These are phyloP conservation scores for Suillus sp. DNA, from an alignment of 768 basidiomycete genomes.

Conservation along the genomic window DNA sequence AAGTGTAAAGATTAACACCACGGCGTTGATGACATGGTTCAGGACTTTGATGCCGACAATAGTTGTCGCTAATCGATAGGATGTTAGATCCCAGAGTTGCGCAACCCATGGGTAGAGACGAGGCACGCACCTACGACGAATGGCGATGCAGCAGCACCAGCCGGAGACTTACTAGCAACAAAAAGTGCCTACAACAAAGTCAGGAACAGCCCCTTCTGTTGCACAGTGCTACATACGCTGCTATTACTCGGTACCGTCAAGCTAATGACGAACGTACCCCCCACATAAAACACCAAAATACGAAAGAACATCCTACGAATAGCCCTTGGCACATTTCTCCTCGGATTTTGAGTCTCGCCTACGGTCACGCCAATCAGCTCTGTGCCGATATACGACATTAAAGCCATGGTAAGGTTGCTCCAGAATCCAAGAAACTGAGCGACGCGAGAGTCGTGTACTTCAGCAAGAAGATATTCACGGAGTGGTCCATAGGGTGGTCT, in stretches of 20 bases:
- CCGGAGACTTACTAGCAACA: conserved; percentile 27
- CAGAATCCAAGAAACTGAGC: conserved; percentile 37
- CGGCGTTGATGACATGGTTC: conserved; percentile 41
- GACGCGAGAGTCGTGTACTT: conserved; percentile 38
- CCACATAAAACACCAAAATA: conserved; percentile 34
- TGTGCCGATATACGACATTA: conserved; percentile 42
- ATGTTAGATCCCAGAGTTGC: conserved; percentile 40
- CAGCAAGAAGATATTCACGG: conserved; percentile 27
- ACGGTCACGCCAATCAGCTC: conserved; percentile 41
- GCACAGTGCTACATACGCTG: conserved; percentile 30
- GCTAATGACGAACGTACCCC: conserved; percentile 43
- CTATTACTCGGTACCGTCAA: conserved; percentile 42
- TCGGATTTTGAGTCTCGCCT: conserved; percentile 44
- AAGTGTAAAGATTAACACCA: conserved; percentile 50
- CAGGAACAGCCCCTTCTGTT: conserved; percentile 15
- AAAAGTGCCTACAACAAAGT: conserved; percentile 28
- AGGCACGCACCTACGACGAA: conserved; percentile 46
- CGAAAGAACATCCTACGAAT: conserved; percentile 43
- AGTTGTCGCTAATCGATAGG: conserved; percentile 33
- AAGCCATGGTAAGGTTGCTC: conserved; percentile 32
- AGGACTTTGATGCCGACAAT: conserved; percentile 49
- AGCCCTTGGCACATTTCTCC: conserved; percentile 43
- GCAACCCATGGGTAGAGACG: conserved; percentile 31
- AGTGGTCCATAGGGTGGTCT: conserved; percentile 21
- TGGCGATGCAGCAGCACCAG: conserved; percentile 35